Evolutionary conservation across 257 asterid species (phyloP).

Genomic region (Scutellaria baicalensis): DNA sequence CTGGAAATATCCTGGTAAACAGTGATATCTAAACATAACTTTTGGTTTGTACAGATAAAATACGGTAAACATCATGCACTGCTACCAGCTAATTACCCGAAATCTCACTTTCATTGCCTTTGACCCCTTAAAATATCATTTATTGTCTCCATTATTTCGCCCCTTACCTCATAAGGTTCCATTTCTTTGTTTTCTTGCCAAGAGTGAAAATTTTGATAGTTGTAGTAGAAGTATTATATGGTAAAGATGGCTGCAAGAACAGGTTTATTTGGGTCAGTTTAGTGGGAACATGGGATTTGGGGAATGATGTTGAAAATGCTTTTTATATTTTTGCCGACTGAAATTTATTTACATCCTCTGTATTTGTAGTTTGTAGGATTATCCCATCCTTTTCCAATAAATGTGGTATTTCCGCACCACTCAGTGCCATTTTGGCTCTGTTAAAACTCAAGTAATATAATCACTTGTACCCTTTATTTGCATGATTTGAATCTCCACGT

Average conservation of each 20-base stretch:
- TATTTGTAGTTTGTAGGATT: not conserved
- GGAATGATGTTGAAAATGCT: too few relatives aligned
- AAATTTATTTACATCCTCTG: not conserved
- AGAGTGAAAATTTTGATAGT: too few relatives aligned
- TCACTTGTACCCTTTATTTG: not conserved
- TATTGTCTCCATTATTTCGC: not conserved
- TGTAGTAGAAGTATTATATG: too few relatives aligned
- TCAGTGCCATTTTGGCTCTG: not conserved
- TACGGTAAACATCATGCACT: not conserved
- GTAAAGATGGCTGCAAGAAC: too few relatives aligned
- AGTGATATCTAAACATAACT: not conserved
- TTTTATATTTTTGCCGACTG: too few relatives aligned
- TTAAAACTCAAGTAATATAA: not conserved
- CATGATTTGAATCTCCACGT: not conserved
- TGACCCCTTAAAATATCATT: not conserved
- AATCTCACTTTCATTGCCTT: not conserved
- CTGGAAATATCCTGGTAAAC: not conserved
- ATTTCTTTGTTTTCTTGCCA: too few relatives aligned
- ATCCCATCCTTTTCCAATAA: not conserved
- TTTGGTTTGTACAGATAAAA: not conserved
- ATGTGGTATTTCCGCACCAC: not conserved
- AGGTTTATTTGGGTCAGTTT: too few relatives aligned
- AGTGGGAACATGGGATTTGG: too few relatives aligned
- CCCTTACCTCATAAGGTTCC: not conserved
- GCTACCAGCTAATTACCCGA: not conserved